Evolutionary conservation across 2,329 filamentous ascomycete species (phyloP).

Genomic region (Phaeosphaeriaceae sp.): DNA sequence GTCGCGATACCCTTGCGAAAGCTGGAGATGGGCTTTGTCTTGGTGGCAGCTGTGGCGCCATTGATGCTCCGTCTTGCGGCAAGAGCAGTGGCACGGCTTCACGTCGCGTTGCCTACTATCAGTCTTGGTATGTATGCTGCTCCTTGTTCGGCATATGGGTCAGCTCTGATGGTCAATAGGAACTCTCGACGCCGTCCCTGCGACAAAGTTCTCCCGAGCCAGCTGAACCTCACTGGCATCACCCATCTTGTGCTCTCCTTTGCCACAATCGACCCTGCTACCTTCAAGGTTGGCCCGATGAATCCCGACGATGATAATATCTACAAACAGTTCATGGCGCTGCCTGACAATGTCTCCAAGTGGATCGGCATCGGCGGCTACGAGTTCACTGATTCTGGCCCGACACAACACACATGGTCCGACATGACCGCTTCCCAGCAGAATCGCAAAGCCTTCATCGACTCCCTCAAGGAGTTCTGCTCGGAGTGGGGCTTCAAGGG

Average conservation of each 20-base stretch:
- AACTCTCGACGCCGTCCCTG: constrained; percentile 28
- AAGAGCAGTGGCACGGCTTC: constrained; percentile 17
- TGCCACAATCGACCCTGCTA: constrained; percentile 49
- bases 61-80: constrained; percentile 13
- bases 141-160: neutral
- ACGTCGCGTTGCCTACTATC: constrained; percentile 28
- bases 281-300: constrained; percentile 31
- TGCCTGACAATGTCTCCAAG: constrained; percentile 18
- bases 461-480: constrained; percentile 50
- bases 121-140: constrained; percentile 19
- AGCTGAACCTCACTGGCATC: constrained; percentile 30
- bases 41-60: neutral
- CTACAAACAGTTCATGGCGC: constrained; percentile 24
- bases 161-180: constrained; percentile 8
- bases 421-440: constrained; percentile 38
- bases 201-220: constrained; percentile 23
- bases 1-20: neutral
- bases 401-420: constrained; percentile 47
- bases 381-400: constrained; percentile 33
- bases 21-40: neutral
- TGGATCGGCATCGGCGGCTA: constrained; percentile 51
- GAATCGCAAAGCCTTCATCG: constrained; percentile 48
- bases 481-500: constrained; percentile 51
- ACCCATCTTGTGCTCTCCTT: constrained; percentile 49
- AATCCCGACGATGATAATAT: constrained; percentile 22